These are phyloP conservation scores for Rhizophagus sp. DNA, from an alignment of 192 early-diverging fungal genomes.

Conservation along the genomic window DNA sequence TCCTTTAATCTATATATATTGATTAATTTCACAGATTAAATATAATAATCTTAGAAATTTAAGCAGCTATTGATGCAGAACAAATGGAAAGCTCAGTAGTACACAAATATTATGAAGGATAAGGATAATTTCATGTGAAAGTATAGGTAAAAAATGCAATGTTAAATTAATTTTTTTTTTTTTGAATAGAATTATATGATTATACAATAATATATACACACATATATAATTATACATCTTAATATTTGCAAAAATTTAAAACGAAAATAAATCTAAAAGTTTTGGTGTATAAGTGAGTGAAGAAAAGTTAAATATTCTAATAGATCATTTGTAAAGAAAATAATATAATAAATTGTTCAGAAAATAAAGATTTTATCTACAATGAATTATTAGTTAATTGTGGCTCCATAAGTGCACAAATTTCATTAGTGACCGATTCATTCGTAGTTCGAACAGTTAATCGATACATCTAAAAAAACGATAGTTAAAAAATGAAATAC, in stretches of 20 bases:
- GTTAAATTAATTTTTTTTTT: too few relatives aligned
- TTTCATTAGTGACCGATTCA: constrained; percentile 65
- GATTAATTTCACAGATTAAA: too few relatives aligned
- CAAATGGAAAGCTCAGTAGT: too few relatives aligned
- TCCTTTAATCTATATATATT: too few relatives aligned
- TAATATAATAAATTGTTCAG: neutral
- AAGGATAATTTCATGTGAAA: too few relatives aligned
- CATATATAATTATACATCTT: too few relatives aligned
- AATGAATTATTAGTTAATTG: neutral
- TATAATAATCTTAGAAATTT: too few relatives aligned
- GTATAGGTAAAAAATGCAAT: too few relatives aligned
- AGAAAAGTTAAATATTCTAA: neutral
- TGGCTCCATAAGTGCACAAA: constrained; percentile 18
- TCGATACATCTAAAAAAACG: constrained; percentile 70
- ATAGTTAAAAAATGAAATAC: neutral
- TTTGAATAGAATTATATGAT: too few relatives aligned
- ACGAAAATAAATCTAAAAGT: neutral
- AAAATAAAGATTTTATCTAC: neutral
- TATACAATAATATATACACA: too few relatives aligned
- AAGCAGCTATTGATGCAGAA: too few relatives aligned
- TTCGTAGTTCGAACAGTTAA: constrained; percentile 90
- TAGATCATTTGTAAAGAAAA: neutral
- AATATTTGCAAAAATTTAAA: neutral
- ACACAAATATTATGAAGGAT: too few relatives aligned
- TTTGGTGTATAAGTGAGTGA: neutral